Conservation (phyloP, 1,139 yeast genomes). For the Blastobotrys niveus region DNA sequence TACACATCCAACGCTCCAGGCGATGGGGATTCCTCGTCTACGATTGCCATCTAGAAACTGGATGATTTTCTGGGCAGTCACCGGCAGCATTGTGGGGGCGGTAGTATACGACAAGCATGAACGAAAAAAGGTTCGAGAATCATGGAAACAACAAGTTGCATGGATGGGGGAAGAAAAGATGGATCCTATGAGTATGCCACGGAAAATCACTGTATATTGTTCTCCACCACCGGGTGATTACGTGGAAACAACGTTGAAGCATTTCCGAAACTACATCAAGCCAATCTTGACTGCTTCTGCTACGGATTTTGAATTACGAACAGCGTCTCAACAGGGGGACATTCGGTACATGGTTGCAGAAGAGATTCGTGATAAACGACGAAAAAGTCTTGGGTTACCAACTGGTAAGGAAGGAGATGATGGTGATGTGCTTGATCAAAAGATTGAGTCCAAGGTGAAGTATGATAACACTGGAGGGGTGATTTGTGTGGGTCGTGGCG, state of each 20-base stretch:
- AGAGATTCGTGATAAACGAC: constrained; percentile 65
- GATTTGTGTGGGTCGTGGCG: constrained; percentile 90
- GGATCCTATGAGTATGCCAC: constrained; percentile 50
- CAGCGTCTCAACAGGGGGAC: constrained; percentile 78
- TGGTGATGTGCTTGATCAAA: constrained; percentile 29
- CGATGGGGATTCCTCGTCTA: constrained; percentile 77
- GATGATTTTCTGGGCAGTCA: constrained; percentile 79
- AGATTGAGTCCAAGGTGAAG: constrained; percentile 26
- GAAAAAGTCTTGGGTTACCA: constrained; percentile 33
- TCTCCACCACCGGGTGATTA: constrained; percentile 97
- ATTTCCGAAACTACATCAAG: constrained; percentile 76
- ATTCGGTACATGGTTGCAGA: constrained; percentile 79
- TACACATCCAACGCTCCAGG: constrained; percentile 79
- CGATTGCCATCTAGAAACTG: constrained; percentile 87
- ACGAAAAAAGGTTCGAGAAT: constrained; percentile 58
- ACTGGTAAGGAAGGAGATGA: constrained; percentile 18
- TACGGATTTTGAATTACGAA: constrained; percentile 70
- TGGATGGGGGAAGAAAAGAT: constrained; percentile 43
- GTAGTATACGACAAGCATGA: constrained; percentile 71
- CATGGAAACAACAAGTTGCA: constrained; percentile 61
- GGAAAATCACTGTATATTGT: constrained; percentile 74
- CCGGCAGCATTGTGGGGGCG: constrained; percentile 64
- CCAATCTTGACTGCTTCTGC: constrained; percentile 86
- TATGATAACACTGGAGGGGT: constrained; percentile 63
- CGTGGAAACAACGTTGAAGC: constrained; percentile 64